Percentiles rank a stretch among this genome's conserved stretches.
phyloP scores from a whole-genome alignment of 441 rosid genomes.

The Daphne laureola region DNA sequence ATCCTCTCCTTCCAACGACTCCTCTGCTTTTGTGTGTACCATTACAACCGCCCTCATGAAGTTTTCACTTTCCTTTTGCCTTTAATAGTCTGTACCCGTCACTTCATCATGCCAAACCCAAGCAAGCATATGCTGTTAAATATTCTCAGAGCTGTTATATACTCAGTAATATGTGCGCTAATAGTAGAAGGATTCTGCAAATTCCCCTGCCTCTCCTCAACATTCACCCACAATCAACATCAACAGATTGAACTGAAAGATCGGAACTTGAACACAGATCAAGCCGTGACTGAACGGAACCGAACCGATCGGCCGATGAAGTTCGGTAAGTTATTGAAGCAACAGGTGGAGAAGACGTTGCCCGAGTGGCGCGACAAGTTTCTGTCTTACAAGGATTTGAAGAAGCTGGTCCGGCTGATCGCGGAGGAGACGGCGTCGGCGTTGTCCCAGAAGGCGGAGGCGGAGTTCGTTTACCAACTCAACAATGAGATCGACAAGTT shows the following conservation, averaged over 20 bases:
- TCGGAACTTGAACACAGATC: neutral
- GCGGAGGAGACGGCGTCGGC: constrained; percentile 27
- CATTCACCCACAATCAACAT: neutral
- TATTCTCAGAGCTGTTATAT: constrained; percentile 35
- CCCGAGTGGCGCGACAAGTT: constrained; percentile 80
- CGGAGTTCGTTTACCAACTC: constrained; percentile 46
- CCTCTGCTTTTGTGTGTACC: constrained; percentile 1
- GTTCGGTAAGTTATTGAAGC: constrained; percentile 79
- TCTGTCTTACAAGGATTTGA: constrained; percentile 62
- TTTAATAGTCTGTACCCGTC: constrained; percentile 22
- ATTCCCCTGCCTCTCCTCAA: neutral
- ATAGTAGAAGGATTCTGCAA: constrained; percentile 4
- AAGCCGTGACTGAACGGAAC: neutral
- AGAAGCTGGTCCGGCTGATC: constrained; percentile 51
- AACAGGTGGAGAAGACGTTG: constrained; percentile 64
- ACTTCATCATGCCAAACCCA: constrained; percentile 52
- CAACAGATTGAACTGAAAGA: too few species aligned
- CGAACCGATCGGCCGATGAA: constrained; percentile 33
- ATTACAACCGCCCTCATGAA: too few species aligned
- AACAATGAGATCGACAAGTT: constrained; percentile 79
- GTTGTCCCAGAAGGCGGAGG: constrained; percentile 26
- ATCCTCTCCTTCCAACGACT: constrained; percentile 29
- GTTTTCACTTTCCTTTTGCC: too few species aligned
- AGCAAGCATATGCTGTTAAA: constrained; percentile 58
- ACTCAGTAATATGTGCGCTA: neutral